A percentile compares a stretch with the other conserved stretches of the same genome.
Conservation (phyloP, 352 stramenopile genomes). For the Phytophthora multivora region DNA sequence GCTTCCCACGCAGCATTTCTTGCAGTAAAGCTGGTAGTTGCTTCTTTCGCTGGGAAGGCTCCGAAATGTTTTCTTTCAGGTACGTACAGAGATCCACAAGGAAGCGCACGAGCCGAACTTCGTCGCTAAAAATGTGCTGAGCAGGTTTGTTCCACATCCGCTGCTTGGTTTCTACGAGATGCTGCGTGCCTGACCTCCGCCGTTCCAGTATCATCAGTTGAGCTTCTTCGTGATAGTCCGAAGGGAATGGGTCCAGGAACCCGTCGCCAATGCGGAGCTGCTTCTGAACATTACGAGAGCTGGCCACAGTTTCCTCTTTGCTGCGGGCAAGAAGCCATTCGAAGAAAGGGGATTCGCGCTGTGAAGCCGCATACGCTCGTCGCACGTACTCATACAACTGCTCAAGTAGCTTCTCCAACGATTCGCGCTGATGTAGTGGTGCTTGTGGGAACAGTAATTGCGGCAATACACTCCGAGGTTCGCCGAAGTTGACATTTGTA, state of each 20-base stretch:
- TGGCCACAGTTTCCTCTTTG: constrained; percentile 51
- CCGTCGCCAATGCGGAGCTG: constrained; percentile 34
- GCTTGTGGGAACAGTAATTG: constrained; percentile 51
- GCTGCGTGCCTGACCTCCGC: constrained; percentile 35
- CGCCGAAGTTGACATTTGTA: constrained; percentile 63
- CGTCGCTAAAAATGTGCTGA: constrained; percentile 63
- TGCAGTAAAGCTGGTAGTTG: constrained; percentile 44
- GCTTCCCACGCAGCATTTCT: constrained; percentile 48
- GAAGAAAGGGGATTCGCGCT: constrained; percentile 56
- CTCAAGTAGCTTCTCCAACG: constrained; percentile 42
- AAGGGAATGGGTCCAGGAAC: constrained; percentile 60
- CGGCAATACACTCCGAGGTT: constrained; percentile 46
- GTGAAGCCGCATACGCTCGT: constrained; percentile 35
- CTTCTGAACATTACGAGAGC: constrained; percentile 40
- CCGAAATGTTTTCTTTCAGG: constrained; percentile 58
- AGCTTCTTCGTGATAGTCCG: constrained; percentile 43
- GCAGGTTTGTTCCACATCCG: constrained; percentile 43
- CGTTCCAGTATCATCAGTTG: constrained; percentile 48
- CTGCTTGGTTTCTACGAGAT: constrained; percentile 51
- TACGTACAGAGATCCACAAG: constrained; percentile 69
- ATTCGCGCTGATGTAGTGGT: constrained; percentile 46
- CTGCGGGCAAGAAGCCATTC: constrained; percentile 58
- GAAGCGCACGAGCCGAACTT: constrained; percentile 62
- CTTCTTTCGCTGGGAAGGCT: constrained; percentile 54
- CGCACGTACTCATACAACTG: constrained; percentile 51